Base-by-base conservation (phyloP, 495 filamentous ascomycete species). In the Hypoxylon trugodes region DNA sequence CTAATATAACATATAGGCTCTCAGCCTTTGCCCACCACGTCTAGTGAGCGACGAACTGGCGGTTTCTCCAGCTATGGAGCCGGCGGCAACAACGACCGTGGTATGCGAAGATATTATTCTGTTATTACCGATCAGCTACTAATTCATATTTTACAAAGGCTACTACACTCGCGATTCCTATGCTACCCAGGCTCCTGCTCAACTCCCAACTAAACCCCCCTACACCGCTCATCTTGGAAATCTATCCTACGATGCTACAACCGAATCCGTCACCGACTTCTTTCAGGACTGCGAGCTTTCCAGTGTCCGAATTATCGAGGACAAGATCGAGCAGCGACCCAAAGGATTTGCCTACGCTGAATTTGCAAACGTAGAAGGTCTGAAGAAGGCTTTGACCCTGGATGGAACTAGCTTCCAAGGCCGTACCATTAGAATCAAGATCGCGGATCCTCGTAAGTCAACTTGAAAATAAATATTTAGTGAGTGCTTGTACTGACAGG, bases 321-420 rank as follows among this genome's bases (percentile, higher is more conserved):
- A 98, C 76, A 94, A 92, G 72, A 79, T 96, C 74, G 90, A 92
- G 65, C 85, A 87, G 62, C 90, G 90, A 69, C 95, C 95, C 41
- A 98, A 98, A 82, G 95, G 95, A 35, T 98, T 98, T 70, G 95
- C 93, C 37, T 98, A 98, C 76, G 93, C 96, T 45, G 96, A 98
- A 71, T 98, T 97, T 70, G 87, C 82, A 54, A 89, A 88, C 35
- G 81, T 93, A 13, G 93, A 96, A 50, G 95, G 96, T 37, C 79
- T 98, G 68, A 93, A 97, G 81, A 89, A 91, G 66, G 96, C 96
- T 22, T 80, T 98, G 47, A 90, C 91, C 35, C 83, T 93, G 52
- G 90, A 89, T 61, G 90, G 90, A 42, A 80, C 83, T 19, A 85
- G 85, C 56, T 91, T 98, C 70, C 87, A 93, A 74, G 94, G 93